Evolutionary conservation across 441 rosid species (phyloP), one percentile per base, ranked within the genome.

Genomic region (Hura crepitans): DNA sequence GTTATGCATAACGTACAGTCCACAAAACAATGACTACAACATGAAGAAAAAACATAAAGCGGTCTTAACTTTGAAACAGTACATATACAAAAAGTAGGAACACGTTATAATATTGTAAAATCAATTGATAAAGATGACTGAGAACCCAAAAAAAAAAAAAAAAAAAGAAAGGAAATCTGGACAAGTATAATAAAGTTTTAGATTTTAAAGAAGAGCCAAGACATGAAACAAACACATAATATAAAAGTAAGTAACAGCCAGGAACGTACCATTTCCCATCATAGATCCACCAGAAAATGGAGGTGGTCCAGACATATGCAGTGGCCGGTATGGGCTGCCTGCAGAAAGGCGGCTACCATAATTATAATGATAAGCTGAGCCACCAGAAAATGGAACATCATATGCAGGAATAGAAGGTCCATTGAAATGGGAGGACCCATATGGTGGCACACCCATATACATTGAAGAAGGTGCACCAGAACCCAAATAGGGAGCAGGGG

Each of bases 261-360:
- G 33, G 18, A 57, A 28, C 69, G 45, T 79, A 92, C 99, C 96
- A 76, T 81, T 89, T 75, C 93, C 95, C 84, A 95, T 88, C 91
- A 95, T 87, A 35, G 99, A 89, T 53, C 94, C 97, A 33, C 96
- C 76, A 73, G 95, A 84, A 80, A 87, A 90, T 20, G 97, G 96
- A 50, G 92, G 85, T 30, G 96, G 97, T 68, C 86, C 94, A 72
- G 97, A 71, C 78, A 92, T 78, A 76, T 90, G 99, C 66, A 90
- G 62, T 8, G 99, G 97, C 77, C 96, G 79, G 72, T 83, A 95
- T 70, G 96, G 97, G 84, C 93, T 86, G 65, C 92, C 98, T 6
- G 87, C 83, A 77, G 97, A 85, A 54, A 95, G 76, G 55, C 96
- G 92, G 78, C 68, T 77, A 14, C 80, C 84, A 67, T 95, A 95